A percentile compares a stretch with the other conserved stretches of the same genome.
Conservation (phyloP, 139 green algal genomes). For the Tetratostichococcus sp. region DNA sequence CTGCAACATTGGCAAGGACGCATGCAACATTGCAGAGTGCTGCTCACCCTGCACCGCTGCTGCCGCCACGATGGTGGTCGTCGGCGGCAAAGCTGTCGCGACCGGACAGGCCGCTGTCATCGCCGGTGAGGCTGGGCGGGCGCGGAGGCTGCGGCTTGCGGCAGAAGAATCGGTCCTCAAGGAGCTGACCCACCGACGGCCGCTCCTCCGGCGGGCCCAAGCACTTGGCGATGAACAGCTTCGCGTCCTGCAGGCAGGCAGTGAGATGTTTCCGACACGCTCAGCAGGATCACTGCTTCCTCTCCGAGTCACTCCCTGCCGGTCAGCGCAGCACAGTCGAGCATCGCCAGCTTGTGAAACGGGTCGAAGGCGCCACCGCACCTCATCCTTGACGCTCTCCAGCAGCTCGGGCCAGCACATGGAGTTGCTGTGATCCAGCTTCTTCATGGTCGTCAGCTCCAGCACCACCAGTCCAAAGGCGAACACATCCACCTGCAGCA, state of each 20-base stretch:
- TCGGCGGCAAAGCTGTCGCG: constrained; percentile 1
- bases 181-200: constrained; percentile 70
- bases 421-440: constrained; percentile 51
- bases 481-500: constrained; percentile 84
- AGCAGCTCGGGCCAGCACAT: constrained; percentile 43
- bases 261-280: not conserved
- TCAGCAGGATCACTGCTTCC: too few species aligned
- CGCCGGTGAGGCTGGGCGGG: not conserved
- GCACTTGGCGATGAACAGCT: constrained; percentile 75
- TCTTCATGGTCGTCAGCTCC: constrained; percentile 89
- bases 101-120: not conserved
- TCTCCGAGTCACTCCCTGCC: too few species aligned
- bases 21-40: not conserved
- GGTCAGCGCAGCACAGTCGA: too few species aligned
- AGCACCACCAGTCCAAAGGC: constrained; percentile 95
- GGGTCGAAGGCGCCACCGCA: too few species aligned
- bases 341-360: too few species aligned
- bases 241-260: constrained; percentile 30
- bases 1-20: too few species aligned
- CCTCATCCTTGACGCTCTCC: constrained; percentile 62
- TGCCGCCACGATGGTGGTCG: not conserved
- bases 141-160: constrained; percentile 3
- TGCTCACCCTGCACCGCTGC: constrained; percentile 1
- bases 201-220: constrained; percentile 51
- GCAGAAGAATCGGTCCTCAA: constrained; percentile 39